Evolutionary conservation across 1,284 basidiomycete genomes (phyloP).

Genomic region (Flammula alnicola): DNA sequence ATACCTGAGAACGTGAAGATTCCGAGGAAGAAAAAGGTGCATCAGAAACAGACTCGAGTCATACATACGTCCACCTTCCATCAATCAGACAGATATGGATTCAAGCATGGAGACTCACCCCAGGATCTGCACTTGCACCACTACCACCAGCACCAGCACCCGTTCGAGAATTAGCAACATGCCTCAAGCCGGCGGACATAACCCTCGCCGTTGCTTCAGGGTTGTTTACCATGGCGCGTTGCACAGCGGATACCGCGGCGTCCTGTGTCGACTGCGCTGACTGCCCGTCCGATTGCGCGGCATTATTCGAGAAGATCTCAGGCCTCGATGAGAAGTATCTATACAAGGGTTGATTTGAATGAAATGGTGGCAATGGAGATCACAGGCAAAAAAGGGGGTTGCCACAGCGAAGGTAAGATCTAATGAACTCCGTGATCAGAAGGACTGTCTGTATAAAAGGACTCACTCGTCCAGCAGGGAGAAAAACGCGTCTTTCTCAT

Average conservation of each 20-base stretch:
- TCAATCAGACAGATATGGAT: conserved; percentile 22
- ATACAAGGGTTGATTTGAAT: conserved; percentile 13
- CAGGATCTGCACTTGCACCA: conserved; percentile 18
- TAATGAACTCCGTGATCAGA: conserved; percentile 8
- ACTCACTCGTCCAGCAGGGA: conserved; percentile 75
- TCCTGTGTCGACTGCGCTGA: conserved; percentile 25
- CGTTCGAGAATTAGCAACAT: conserved; percentile 28
- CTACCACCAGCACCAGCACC: conserved; percentile 4
- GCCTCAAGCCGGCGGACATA: conserved; percentile 47
- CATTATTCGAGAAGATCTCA: conserved; percentile 50
- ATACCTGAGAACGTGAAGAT: conserved; percentile 31
- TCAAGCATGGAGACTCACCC: conserved; percentile 25
- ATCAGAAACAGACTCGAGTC: conserved; percentile 19
- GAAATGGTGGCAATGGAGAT: conserved; percentile 15
- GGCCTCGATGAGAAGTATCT: conserved; percentile 82
- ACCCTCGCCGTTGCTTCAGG: conserved; percentile 46
- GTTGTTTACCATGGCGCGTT: conserved; percentile 51
- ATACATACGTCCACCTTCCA: conserved; percentile 15
- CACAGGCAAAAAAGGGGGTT: conserved; percentile 21
- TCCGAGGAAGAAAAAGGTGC: conserved; percentile 9
- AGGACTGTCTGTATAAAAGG: conserved; percentile 17
- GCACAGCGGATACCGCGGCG: conserved; percentile 49
- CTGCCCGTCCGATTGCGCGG: conserved; percentile 23
- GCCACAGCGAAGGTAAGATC: conserved; percentile 6
- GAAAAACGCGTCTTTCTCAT: conserved; percentile 82